phyloP scores from a whole-genome alignment of 2,329 filamentous ascomycete species.

The Diaporthe nobilis region DNA sequence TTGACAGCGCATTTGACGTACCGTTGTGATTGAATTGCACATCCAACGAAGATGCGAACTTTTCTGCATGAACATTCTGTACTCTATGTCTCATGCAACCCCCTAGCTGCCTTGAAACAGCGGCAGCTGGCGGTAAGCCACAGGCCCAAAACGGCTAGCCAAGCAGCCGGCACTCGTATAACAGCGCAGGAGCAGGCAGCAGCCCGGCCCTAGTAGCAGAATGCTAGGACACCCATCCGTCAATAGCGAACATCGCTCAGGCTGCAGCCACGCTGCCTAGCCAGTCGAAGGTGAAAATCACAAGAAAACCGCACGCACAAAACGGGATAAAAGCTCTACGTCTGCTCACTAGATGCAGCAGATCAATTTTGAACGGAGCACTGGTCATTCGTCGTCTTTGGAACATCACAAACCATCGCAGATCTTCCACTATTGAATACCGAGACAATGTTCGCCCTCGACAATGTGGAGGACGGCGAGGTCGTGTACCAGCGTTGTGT shows the following conservation, averaged over 20 bases:
- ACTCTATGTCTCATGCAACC: background rate
- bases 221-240: background rate
- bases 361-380: background rate
- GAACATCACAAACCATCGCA: background rate
- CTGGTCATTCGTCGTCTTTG: background rate
- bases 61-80: background rate
- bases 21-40: background rate
- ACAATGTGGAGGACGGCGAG: slow-evolving; percentile 13
- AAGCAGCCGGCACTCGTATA: background rate
- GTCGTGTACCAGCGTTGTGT: slow-evolving; percentile 6
- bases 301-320: background rate
- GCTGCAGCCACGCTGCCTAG: slow-evolving; percentile 18
- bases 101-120: background rate
- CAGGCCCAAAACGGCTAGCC: background rate
- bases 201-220: background rate
- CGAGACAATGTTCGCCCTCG: slow-evolving; percentile 10
- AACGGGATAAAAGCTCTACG: background rate
- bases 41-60: background rate
- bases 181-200: slow-evolving; percentile 13
- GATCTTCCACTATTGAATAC: background rate
- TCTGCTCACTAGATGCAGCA: background rate
- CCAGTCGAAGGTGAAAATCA: background rate
- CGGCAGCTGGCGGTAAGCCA: background rate
- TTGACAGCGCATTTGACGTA: background rate
- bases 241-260: background rate